Conservation (phyloP, 768 basidiomycete species). For the Lentinula raphanica region DNA sequence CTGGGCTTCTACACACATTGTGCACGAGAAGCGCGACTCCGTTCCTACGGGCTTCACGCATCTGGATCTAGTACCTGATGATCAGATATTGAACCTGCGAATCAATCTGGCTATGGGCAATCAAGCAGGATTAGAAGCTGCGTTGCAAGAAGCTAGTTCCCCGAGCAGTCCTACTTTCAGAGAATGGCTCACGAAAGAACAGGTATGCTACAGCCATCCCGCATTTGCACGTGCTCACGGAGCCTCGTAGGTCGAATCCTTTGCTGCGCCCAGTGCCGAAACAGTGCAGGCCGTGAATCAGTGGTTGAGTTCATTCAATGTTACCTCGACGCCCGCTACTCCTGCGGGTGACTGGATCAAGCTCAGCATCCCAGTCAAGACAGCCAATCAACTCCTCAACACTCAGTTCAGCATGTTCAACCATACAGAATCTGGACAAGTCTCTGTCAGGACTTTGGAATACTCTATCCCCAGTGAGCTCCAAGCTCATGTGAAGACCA, state of each 20-base stretch:
- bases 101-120: constrained; percentile 27
- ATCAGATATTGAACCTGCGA: constrained; percentile 22
- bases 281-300: constrained; percentile 28
- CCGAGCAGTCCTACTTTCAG: constrained; percentile 25
- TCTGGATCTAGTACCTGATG: constrained; percentile 15
- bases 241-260: constrained; percentile 14
- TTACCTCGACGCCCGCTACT: constrained; percentile 13
- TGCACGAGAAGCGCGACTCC: constrained; percentile 18
- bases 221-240: not conserved
- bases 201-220: constrained; percentile 15
- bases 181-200: constrained; percentile 26
- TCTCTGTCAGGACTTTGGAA: constrained; percentile 27
- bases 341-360: constrained; percentile 31
- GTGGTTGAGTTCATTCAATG: constrained; percentile 30
- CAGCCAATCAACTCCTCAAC: constrained; percentile 29
- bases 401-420: constrained; percentile 34
- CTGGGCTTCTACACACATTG: constrained; percentile 2
- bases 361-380: constrained; percentile 25
- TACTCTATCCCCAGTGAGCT: constrained; percentile 32
- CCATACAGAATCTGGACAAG: constrained; percentile 22
- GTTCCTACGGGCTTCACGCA: constrained; percentile 20
- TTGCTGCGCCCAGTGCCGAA: constrained; percentile 10
- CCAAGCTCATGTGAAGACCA: constrained; percentile 21
- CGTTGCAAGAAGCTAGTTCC: constrained; percentile 25
- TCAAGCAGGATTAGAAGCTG: constrained; percentile 25